A percentile compares a stretch with the other conserved stretches of the same genome.
Evolutionary conservation across 2,329 filamentous ascomycete genomes (phyloP).

Genomic region (Eutypa lata): DNA sequence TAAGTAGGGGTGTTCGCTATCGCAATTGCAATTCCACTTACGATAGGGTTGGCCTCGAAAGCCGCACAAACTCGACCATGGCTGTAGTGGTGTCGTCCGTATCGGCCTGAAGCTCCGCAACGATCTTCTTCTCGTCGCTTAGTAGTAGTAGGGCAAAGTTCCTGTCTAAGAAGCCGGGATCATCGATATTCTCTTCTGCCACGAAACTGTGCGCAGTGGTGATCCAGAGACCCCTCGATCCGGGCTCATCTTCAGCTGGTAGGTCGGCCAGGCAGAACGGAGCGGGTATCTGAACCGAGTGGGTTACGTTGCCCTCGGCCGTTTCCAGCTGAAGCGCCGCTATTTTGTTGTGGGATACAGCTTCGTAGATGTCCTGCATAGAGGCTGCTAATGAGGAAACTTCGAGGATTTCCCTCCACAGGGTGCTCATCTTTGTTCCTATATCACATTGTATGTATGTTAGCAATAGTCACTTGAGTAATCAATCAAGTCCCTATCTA

Average conservation of each 20-base stretch:
- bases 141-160: conserved; percentile 85
- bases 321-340: conserved; percentile 77
- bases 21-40: conserved; percentile 35
- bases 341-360: conserved; percentile 80
- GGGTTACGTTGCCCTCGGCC: conserved; percentile 53
- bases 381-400: conserved; percentile 77
- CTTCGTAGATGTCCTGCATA: conserved; percentile 77
- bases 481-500: not conserved
- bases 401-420: conserved; percentile 70
- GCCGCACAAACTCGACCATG: conserved; percentile 77
- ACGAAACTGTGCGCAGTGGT: conserved; percentile 79
- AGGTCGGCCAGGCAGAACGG: conserved; percentile 71
- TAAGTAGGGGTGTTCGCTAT: no score
- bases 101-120: conserved; percentile 73
- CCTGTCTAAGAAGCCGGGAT: conserved; percentile 70
- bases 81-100: conserved; percentile 71
- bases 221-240: conserved; percentile 76
- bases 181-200: conserved; percentile 64
- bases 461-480: not conserved
- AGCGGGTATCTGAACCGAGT: conserved; percentile 63
- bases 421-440: conserved; percentile 58
- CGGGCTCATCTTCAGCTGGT: conserved; percentile 63
- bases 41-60: conserved; percentile 67
- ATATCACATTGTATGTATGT: conserved; percentile 13
- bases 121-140: conserved; percentile 72